Percentiles rank a stretch among this genome's conserved stretches.
phyloP scores from a whole-genome alignment of 345 rosid species.

The Schrenkiella parvula region DNA sequence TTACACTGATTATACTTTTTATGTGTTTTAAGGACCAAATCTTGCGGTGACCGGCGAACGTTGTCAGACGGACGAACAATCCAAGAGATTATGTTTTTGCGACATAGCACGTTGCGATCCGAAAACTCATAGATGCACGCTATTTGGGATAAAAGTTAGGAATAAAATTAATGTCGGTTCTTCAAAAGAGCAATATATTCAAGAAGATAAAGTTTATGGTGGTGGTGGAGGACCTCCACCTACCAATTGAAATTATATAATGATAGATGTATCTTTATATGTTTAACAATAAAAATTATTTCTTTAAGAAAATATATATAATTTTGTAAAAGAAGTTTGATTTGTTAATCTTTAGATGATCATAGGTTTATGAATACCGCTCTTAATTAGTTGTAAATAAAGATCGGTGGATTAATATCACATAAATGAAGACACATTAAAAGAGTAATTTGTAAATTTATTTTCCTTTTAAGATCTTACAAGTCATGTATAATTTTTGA shows the following conservation, averaged over 20 bases:
- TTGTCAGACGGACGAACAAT: not conserved
- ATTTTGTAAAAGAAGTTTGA: not conserved
- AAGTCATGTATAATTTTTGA: no score
- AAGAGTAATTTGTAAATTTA: no score
- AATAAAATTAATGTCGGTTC: not conserved
- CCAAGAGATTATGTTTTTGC: not conserved
- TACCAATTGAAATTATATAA: not conserved
- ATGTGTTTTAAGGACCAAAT: not conserved
- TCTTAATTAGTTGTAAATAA: no score
- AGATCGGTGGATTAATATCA: no score
- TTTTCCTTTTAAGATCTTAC: no score
- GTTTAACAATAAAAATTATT: not conserved
- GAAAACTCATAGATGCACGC: no score
- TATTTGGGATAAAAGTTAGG: not conserved
- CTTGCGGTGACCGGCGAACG: no score
- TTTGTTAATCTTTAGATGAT: not conserved
- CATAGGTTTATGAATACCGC: not conserved
- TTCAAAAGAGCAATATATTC: not conserved
- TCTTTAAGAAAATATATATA: not conserved
- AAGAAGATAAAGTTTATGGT: not conserved
- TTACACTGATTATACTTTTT: not conserved
- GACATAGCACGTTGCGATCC: not conserved
- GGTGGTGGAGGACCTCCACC: not conserved
- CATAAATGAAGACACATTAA: no score
- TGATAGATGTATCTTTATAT: not conserved